Conservation (phyloP, 495 filamentous ascomycete genomes). For the Hapsidospora chrysogenum region DNA sequence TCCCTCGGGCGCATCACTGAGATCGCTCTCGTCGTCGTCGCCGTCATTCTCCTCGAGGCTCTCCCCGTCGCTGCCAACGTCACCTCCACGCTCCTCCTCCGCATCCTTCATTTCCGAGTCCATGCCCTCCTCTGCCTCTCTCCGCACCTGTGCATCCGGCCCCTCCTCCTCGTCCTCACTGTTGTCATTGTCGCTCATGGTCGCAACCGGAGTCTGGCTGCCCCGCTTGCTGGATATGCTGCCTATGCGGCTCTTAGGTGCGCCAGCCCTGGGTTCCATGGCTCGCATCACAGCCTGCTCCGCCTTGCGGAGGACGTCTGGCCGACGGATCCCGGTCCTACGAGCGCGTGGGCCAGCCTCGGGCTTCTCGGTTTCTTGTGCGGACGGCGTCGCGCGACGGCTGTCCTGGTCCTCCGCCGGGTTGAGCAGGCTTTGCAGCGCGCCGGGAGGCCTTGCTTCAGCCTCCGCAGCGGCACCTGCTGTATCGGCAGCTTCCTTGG, state of each 20-base stretch:
- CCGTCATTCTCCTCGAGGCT: conserved; percentile 10
- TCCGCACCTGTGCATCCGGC: conserved; percentile 6
- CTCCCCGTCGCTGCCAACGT: conserved; percentile 7
- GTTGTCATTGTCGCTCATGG: conserved; percentile 6
- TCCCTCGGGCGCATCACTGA: conserved; percentile 48
- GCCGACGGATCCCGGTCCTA: conserved; percentile 19
- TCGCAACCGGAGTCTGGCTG: conserved; percentile 9
- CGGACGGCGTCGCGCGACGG: conserved; percentile 11
- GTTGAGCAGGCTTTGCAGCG: conserved; percentile 13
- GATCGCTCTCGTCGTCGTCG: conserved; percentile 52
- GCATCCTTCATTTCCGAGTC: conserved; percentile 3
- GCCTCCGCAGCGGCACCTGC: conserved; percentile 4
- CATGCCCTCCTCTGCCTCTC: conserved; percentile 1
- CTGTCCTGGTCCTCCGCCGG: conserved; percentile 8
- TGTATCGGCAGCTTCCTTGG: conserved; percentile 1
- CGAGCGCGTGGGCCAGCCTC: conserved; percentile 16
- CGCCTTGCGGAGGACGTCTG: conserved; percentile 31
- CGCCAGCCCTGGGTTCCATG: conserved; percentile 21
- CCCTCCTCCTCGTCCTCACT: conserved; percentile 8
- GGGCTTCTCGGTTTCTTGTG: conserved; percentile 8
- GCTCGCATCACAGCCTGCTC: conserved; percentile 27
- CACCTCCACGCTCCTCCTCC: conserved; percentile 8
- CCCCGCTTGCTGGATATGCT: conserved; percentile 23
- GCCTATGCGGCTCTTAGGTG: conserved; percentile 13
- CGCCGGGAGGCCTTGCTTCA: conserved; percentile 9